A percentile compares a stretch with the other conserved stretches of the same genome.
Conservation (phyloP, 2,329 filamentous ascomycete genomes). For the Ceratocystis cacaofunesta region DNA sequence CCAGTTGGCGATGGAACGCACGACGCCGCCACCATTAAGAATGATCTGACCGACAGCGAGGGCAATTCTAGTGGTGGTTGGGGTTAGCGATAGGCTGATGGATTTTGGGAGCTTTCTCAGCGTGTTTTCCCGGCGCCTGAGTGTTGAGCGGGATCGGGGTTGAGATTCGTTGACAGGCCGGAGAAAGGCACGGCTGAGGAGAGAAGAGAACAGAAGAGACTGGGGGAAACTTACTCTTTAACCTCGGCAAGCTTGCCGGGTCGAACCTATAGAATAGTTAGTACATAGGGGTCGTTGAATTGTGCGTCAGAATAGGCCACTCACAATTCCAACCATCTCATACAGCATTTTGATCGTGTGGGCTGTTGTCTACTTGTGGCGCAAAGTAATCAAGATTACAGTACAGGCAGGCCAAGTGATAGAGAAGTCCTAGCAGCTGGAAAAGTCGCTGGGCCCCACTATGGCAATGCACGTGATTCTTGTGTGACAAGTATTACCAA, state of each 20-base stretch:
- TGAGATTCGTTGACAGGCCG: not conserved
- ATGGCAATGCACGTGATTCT: not conserved
- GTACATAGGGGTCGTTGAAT: not conserved
- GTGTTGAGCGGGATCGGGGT: slow-evolving; percentile 10
- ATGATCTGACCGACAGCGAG: slow-evolving; percentile 69
- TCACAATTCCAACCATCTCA: slow-evolving; percentile 88
- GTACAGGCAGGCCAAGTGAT: not conserved
- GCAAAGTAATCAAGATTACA: not conserved
- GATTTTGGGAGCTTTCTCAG: no score
- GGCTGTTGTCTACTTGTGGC: not conserved
- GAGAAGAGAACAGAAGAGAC: not conserved
- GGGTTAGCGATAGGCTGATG: no score
- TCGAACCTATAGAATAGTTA: slow-evolving; percentile 51
- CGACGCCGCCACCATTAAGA: slow-evolving; percentile 69
- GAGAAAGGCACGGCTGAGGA: not conserved
- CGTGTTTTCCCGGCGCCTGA: no score
- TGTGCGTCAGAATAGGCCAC: slow-evolving; percentile 25
- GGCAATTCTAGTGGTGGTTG: slow-evolving; percentile 53
- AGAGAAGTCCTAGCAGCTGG: not conserved
- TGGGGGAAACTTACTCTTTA: slow-evolving; percentile 58
- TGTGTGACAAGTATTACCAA: not conserved
- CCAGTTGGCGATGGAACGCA: slow-evolving; percentile 92
- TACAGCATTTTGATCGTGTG: slow-evolving; percentile 62
- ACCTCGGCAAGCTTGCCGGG: slow-evolving; percentile 81
- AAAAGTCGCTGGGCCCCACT: slow-evolving; percentile 2